Conservation (phyloP, 768 basidiomycete species). For the Cystofilobasidium ferigula region DNA sequence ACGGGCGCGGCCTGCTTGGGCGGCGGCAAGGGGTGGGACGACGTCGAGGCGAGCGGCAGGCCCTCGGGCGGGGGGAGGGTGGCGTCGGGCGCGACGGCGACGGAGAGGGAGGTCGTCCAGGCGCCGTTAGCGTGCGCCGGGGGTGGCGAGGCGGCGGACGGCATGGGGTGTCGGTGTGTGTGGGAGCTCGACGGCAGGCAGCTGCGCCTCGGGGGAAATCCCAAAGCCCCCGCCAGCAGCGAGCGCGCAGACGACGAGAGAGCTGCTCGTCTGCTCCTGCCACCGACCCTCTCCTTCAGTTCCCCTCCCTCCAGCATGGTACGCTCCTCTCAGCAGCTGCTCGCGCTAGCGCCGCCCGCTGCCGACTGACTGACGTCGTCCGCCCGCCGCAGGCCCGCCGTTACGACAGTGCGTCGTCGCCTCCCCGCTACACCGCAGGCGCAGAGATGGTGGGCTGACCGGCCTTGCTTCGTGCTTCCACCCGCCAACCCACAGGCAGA, state of each 20-base stretch:
- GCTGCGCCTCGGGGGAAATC: no score
- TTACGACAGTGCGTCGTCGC: slow-evolving; percentile 72
- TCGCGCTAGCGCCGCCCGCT: not conserved
- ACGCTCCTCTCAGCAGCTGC: no score
- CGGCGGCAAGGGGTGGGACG: slow-evolving; percentile 6
- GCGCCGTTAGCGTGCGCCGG: not conserved
- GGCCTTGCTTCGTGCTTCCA: not conserved
- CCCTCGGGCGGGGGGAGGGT: not conserved
- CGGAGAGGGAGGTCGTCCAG: not conserved
- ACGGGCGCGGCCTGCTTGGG: slow-evolving; percentile 9
- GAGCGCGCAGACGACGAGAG: no score
- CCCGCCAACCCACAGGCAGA: slow-evolving; percentile 35
- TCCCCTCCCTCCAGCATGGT: no score
- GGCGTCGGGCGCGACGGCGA: not conserved
- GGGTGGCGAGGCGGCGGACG: not conserved
- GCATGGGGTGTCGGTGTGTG: not conserved
- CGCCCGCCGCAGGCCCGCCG: slow-evolving; percentile 59
- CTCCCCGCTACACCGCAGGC: slow-evolving; percentile 16
- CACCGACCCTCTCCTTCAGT: no score
- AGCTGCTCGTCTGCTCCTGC: no score
- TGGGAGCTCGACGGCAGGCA: not conserved
- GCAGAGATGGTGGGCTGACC: not conserved
- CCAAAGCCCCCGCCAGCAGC: no score
- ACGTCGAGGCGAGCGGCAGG: not conserved
- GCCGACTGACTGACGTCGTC: not conserved